phyloP scores from a whole-genome alignment of 106 monocot species.

The Agapanthus africanus region DNA sequence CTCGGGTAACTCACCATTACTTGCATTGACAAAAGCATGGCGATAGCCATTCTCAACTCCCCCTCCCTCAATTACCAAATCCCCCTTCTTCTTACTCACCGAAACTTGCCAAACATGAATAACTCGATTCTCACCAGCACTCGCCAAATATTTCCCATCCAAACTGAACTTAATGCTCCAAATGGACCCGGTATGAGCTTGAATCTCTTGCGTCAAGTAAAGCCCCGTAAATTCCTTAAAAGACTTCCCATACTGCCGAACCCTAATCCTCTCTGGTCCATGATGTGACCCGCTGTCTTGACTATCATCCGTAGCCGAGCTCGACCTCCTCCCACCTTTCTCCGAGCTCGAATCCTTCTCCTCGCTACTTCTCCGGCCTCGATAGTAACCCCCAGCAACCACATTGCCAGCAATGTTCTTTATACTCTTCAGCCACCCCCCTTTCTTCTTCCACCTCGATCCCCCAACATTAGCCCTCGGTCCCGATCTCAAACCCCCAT shows the following conservation, averaged over 20 bases:
- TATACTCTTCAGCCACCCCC: conserved; percentile 50
- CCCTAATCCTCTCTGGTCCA: conserved; percentile 52
- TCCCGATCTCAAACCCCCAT: neutral
- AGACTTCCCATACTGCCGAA: conserved; percentile 54
- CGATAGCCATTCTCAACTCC: conserved; percentile 29
- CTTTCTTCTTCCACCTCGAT: conserved; percentile 24
- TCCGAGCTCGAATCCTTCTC: conserved; percentile 53
- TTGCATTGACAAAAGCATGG: conserved; percentile 21
- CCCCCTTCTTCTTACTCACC: conserved; percentile 35
- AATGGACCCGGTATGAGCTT: conserved; percentile 59
- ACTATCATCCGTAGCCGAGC: conserved; percentile 79
- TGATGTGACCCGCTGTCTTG: conserved; percentile 27
- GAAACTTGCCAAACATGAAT: conserved; percentile 51
- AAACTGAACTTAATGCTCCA: conserved; percentile 62
- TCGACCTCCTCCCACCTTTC: conserved; percentile 57
- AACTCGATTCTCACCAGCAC: conserved; percentile 58
- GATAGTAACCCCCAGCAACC: conserved; percentile 14
- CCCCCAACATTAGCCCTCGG: conserved; percentile 3
- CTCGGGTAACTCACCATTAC: conserved; percentile 39
- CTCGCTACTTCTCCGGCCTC: conserved; percentile 40
- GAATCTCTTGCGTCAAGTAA: conserved; percentile 55
- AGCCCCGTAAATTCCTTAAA: conserved; percentile 54
- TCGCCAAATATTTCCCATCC: conserved; percentile 51
- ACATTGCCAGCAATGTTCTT: conserved; percentile 49
- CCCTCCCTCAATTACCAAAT: conserved; percentile 25